Evolutionary conservation across 345 rosid species (phyloP), one percentile per base, ranked within the genome.

Genomic region (Leavenworthia alabamica): DNA sequence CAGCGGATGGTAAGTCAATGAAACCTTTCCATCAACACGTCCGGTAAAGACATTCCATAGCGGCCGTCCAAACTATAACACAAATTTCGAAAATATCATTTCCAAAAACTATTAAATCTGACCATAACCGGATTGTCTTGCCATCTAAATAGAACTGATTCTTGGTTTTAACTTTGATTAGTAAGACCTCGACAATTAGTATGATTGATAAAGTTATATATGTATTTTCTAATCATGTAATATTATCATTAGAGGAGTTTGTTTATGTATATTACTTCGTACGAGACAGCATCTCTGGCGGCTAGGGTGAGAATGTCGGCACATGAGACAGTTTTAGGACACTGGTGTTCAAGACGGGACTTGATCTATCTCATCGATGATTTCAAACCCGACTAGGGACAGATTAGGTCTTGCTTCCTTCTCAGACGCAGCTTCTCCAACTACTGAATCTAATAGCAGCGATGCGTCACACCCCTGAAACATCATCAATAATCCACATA

Each of bases 391-490:
- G 0, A 27, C 0, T 9, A 83, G 32, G 1, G 86, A 56, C 4
- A 17, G 77, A 36, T 84, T 87, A 2, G 84, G 91, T 32, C 68
- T 40, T 3, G 91, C 80, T 12, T 80, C 76, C 51, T 84, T 87
- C 79, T 85, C 89, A 0, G 69, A 56, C 8, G 76, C 42, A 0
- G 53, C 54, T 22, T 45, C 59, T 4, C 62, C 73, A 56, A 11
- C 26, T 2, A 67, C 75, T 3, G 84, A 33, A 60, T 77, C 82
- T 67, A 79, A 45, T 51, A 79, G 59, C 33, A 84, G 31, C 0
- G 95, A 86, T 10, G 77, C 90, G 5, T 84, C 88, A 5, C 95
- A 86, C 11, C 95, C 88, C 85, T 84, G 12, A 3, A 35, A 40
- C 35, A 24, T 37, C 22, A 65, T 31, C 3, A 44, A 6, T 47